These are phyloP conservation scores for Monilinia aucupariae DNA, from an alignment of 2,329 filamentous ascomycete genomes.

Conservation along the genomic window DNA sequence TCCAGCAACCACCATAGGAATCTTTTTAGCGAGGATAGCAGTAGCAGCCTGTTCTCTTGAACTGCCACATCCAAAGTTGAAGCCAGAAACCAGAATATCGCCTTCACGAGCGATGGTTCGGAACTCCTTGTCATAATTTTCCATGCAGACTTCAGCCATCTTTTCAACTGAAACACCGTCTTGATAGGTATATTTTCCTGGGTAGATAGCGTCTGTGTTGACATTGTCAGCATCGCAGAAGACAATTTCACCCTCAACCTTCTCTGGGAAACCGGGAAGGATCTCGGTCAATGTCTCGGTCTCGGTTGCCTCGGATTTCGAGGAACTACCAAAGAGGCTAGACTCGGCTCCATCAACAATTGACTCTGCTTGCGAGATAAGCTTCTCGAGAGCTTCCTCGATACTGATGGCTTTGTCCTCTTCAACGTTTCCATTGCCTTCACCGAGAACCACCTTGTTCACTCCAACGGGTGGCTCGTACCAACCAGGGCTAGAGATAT, in stretches of 20 bases:
- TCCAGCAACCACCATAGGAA: conserved; percentile 72
- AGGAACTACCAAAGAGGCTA: conserved; percentile 29
- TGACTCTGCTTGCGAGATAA: conserved; percentile 62
- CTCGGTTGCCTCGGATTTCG: conserved; percentile 38
- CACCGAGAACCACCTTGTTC: conserved; percentile 61
- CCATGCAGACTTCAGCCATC: conserved; percentile 90
- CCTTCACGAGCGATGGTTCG: conserved; percentile 54
- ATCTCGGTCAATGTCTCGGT: conserved; percentile 60
- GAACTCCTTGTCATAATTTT: conserved; percentile 82
- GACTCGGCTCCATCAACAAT: conserved; percentile 36
- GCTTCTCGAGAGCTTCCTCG: conserved; percentile 65
- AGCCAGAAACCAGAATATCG: conserved; percentile 80
- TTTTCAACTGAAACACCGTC: conserved; percentile 69
- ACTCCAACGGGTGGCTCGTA: conserved; percentile 68
- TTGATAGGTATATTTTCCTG: conserved; percentile 87
- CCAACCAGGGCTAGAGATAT: conserved; percentile 70
- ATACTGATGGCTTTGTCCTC: conserved; percentile 61
- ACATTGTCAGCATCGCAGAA: conserved; percentile 84
- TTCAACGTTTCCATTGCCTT: conserved; percentile 61
- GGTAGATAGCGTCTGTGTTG: conserved; percentile 90
- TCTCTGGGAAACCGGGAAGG: conserved; percentile 79
- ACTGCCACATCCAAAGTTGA: conserved; percentile 81
- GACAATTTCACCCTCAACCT: conserved; percentile 77
- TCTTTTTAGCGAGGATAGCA: conserved; percentile 72
- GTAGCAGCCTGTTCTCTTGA: conserved; percentile 86